Base-by-base conservation (phyloP, 441 rosid species). In the Biscutella auriculata region DNA sequence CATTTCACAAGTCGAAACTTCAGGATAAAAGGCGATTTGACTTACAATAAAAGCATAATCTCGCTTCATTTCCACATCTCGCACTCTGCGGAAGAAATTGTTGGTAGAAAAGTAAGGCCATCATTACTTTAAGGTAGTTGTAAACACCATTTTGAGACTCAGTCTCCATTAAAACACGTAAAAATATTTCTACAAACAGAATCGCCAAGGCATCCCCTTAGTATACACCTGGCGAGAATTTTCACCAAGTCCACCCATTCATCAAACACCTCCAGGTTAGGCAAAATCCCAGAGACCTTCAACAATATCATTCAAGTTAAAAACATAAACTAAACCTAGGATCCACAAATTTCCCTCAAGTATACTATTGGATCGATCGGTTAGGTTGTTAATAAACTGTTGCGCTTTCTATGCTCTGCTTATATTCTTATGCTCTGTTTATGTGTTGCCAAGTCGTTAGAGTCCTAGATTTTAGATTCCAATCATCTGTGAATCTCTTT, bases 11-110 rank as follows among this genome's bases (percentile, higher is more conserved):
- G 41, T 11, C 2, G 0, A 48, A 23, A 53, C 4, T 17, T 29
- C 1, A 5, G 9, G 8, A 1, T 11, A 33, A 44, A 60, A 15
- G 54, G 30, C 33, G 47, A 37, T 34, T 57, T 1, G 2, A 81
- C 91, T 63, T 79, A 84, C 91, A 75, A 84, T 82, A 53, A 84
- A 84, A 39, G 91, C 91, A 66, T 77, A 84, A 63, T 84, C 91
- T 40, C 87, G 79, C 91, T 84, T 81, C 87, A 84, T 79, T 81
- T 84, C 91, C 87, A 84, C 87, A 71, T 79, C 83, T 30, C 87
- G 85, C 57, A 84, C 70, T 81, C 91, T 84, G 87, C 77, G 85
- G 29, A 59, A 66, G 67, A 84, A 84, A 84, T 63, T 72, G 82
- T 78, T 74, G 76, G 82, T 79, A 84, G 66, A 84, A 79, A 81